phyloP scores from a whole-genome alignment of 257 asterid species.

The Lantana camara region DNA sequence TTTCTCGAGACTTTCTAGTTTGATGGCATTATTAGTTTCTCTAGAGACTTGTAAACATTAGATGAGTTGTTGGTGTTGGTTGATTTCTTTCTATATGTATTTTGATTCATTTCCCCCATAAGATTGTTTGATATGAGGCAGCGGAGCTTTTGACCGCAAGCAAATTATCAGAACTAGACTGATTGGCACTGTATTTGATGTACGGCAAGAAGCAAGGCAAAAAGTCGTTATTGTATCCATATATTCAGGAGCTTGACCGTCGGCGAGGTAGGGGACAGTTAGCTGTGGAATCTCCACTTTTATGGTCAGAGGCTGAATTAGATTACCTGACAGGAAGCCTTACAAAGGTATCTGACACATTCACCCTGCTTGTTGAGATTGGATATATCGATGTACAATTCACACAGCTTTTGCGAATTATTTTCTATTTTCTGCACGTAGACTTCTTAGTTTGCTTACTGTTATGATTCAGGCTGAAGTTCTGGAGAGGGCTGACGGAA shows the following conservation, averaged over 20 bases:
- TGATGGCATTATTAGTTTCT: too few species aligned
- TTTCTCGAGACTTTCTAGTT: too few species aligned
- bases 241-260: conserved; percentile 91
- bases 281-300: conserved; percentile 94
- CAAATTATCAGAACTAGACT: conserved; percentile 93
- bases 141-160: conserved; percentile 96
- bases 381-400: conserved; percentile 11
- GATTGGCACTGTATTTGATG: conserved; percentile 93
- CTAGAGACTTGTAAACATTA: too few species aligned
- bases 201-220: conserved; percentile 98
- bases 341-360: conserved; percentile 59
- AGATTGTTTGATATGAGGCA: conserved; percentile 42
- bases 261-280: conserved; percentile 98
- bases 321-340: conserved; percentile 93
- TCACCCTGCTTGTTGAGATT: conserved; percentile 26
- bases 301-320: conserved; percentile 92
- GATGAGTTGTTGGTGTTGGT: neutral
- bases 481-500: conserved; percentile 84
- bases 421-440: neutral
- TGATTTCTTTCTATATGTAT: conserved; percentile 12
- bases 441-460: conserved; percentile 29
- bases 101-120: conserved; percentile 9
- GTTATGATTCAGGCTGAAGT: conserved; percentile 91
- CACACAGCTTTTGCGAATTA: neutral
- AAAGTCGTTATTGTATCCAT: conserved; percentile 92